Evolutionary conservation across 2,329 filamentous ascomycete species (phyloP).

Genomic region (Epichloe amarillans): DNA sequence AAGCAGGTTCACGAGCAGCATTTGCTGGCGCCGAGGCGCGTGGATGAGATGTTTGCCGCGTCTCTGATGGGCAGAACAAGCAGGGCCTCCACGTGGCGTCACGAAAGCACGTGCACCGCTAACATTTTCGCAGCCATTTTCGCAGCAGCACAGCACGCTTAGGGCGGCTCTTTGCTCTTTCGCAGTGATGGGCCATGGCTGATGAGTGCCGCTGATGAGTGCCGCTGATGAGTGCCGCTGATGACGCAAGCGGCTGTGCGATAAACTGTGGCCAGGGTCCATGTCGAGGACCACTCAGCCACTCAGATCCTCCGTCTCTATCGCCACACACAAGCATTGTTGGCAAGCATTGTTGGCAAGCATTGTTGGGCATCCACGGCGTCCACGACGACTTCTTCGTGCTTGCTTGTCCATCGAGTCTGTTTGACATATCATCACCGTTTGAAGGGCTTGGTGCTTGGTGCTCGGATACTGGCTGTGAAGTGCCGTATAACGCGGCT

Average conservation of each 20-base stretch:
- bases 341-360: too few species aligned
- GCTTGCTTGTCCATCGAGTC: too few species aligned
- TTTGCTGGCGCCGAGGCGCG: background rate
- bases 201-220: background rate
- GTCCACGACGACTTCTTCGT: too few species aligned
- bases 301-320: too few species aligned
- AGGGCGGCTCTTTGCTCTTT: background rate
- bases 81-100: background rate
- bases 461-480: too few species aligned
- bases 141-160: background rate
- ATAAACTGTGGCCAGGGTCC: background rate
- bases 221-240: background rate
- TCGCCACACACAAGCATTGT: too few species aligned
- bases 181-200: background rate
- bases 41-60: background rate
- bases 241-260: background rate
- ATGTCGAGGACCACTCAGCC: background rate
- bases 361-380: too few species aligned
- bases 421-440: too few species aligned
- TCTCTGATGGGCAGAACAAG: background rate
- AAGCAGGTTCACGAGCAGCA: background rate
- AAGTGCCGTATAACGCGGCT: too few species aligned
- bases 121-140: too few species aligned
- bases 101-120: slow-evolving; percentile 1
- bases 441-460: too few species aligned